Evolutionary conservation across 208 protist genomes (phyloP).

Genomic region (Willaertia magna): DNA sequence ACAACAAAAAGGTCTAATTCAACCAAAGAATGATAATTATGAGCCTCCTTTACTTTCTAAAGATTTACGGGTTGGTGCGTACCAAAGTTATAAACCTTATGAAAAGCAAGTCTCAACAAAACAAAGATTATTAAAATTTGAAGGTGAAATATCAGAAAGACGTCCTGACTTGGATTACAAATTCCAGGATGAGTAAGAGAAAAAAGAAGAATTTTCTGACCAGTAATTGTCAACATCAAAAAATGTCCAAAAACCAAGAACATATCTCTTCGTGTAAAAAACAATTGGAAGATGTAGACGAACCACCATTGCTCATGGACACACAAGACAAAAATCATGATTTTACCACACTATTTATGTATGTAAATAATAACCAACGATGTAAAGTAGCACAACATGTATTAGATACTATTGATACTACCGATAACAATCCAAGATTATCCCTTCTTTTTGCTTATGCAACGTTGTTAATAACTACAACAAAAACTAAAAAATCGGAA

Average conservation of each 20-base stretch:
- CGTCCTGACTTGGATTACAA: background rate
- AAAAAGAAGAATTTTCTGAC: too few relatives aligned
- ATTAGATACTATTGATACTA: background rate
- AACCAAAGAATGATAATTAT: background rate
- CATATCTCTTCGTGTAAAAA: too few relatives aligned
- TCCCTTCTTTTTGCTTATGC: background rate
- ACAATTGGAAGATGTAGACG: background rate
- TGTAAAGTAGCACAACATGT: background rate
- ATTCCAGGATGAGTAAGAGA: background rate
- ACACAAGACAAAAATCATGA: too few relatives aligned
- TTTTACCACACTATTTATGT: background rate
- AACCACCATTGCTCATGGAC: background rate
- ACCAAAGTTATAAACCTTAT: background rate
- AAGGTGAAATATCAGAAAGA: slow-evolving; percentile 2
- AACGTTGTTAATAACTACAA: background rate
- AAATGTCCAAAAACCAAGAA: too few relatives aligned
- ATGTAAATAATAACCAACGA: background rate
- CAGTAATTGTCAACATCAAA: too few relatives aligned
- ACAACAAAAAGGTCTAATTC: background rate
- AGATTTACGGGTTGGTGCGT: background rate
- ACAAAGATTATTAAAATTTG: background rate
- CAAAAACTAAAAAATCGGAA: background rate
- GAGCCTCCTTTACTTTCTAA: background rate
- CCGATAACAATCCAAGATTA: background rate
- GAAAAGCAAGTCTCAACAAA: background rate